Conservation (phyloP, 345 rosid species). For the Jatropha curcas region DNA sequence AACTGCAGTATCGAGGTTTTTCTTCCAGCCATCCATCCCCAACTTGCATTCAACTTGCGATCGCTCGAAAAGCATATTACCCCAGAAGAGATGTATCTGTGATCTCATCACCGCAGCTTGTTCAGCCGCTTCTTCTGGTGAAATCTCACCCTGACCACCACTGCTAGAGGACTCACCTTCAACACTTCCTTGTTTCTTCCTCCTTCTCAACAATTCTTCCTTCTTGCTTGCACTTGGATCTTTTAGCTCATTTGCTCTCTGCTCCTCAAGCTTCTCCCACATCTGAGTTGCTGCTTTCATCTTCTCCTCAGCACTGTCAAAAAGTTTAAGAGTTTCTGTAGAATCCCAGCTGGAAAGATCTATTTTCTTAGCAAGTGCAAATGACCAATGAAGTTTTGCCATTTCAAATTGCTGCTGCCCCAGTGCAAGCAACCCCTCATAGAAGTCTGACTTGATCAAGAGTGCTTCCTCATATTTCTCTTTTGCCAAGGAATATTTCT, state of each 20-base stretch:
- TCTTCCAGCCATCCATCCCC: constrained; percentile 70
- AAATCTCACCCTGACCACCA: constrained; percentile 46
- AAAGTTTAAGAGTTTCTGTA: constrained; percentile 65
- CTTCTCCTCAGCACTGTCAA: constrained; percentile 82
- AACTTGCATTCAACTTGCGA: constrained; percentile 97
- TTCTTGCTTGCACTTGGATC: constrained; percentile 71
- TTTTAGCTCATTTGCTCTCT: constrained; percentile 63
- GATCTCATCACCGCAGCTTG: constrained; percentile 96
- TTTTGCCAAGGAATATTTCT: constrained; percentile 78
- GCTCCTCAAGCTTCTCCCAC: constrained; percentile 98
- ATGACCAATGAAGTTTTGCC: constrained; percentile 99
- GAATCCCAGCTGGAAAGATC: constrained; percentile 83
- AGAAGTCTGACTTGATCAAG: constrained; percentile 81
- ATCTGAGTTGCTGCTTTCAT: constrained; percentile 90
- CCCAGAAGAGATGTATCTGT: constrained; percentile 99
- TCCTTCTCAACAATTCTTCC: constrained; percentile 70
- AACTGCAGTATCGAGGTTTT: constrained; percentile 73
- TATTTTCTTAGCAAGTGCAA: constrained; percentile 68
- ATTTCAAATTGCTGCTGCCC: constrained; percentile 98
- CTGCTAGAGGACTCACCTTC: constrained; percentile 48
- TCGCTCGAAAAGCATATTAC: constrained; percentile 91
- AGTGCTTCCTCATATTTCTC: constrained; percentile 82
- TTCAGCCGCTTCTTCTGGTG: constrained; percentile 89
- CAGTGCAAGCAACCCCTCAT: constrained; percentile 89
- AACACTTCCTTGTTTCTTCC: constrained; percentile 63